Conservation (phyloP, 164 flowering plant genomes). For the Stephania japonica region DNA sequence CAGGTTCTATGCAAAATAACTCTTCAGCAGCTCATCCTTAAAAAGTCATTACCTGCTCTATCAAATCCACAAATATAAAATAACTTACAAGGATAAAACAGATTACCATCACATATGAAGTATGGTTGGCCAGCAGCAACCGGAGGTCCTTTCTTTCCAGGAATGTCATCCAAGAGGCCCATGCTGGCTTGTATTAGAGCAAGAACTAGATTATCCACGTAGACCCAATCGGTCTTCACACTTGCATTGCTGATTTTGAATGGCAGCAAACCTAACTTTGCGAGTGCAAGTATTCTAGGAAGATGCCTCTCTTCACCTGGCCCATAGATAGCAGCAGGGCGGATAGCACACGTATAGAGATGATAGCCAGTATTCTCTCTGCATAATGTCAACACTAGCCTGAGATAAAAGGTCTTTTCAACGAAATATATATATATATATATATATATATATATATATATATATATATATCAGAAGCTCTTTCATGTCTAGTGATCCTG, state of each 20-base stretch:
- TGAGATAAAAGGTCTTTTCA: background rate
- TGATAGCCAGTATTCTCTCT: conserved; percentile 50
- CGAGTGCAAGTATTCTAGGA: conserved; percentile 68
- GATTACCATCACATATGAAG: conserved; percentile 85
- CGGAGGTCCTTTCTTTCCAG: conserved; percentile 54
- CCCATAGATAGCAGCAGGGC: conserved; percentile 96
- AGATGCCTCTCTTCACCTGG: conserved; percentile 97
- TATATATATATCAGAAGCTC: background rate
- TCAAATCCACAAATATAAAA: background rate
- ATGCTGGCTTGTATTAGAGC: conserved; percentile 87
- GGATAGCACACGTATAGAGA: conserved; percentile 83
- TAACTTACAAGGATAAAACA: background rate
- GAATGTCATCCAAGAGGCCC: conserved; percentile 88
- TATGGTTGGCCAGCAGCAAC: conserved; percentile 97
- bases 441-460: too few relatives aligned
- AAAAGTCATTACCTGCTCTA: background rate
- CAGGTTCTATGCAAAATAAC: background rate
- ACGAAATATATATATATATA: background rate
- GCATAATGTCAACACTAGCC: background rate
- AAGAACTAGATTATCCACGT: conserved; percentile 82
- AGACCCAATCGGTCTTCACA: conserved; percentile 88
- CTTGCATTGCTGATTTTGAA: conserved; percentile 58
- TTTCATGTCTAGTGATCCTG: background rate
- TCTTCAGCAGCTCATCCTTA: background rate
- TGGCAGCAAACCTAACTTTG: conserved; percentile 61